These are phyloP conservation scores for Flaveria floridana DNA, from an alignment of 140 eudicot species.

Conservation along the genomic window DNA sequence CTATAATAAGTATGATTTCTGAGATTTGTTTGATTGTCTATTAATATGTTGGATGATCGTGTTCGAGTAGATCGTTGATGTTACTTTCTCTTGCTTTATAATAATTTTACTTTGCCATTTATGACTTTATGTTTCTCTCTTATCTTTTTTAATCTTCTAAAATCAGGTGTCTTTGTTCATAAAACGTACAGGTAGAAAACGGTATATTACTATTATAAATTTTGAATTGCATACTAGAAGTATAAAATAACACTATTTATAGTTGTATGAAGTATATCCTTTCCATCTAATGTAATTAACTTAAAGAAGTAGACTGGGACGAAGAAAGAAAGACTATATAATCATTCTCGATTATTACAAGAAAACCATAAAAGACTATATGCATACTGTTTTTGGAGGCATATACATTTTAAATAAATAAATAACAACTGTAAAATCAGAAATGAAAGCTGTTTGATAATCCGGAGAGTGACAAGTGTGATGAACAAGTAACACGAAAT, in stretches of 20 bases:
- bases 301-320: background rate
- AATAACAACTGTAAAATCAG: too few species aligned
- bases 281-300: background rate
- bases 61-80: background rate
- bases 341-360: background rate
- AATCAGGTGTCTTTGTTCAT: background rate
- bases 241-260: too few species aligned
- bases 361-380: background rate
- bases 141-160: background rate
- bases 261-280: too few species aligned
- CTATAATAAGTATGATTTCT: slow-evolving; percentile 2
- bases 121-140: background rate
- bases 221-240: too few species aligned
- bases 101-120: background rate
- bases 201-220: background rate
- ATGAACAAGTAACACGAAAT: background rate
- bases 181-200: background rate
- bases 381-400: background rate
- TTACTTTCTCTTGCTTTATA: slow-evolving; percentile 6
- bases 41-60: slow-evolving; percentile 15
- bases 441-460: too few species aligned
- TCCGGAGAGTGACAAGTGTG: too few species aligned
- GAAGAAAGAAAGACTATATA: background rate
- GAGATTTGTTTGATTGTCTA: slow-evolving; percentile 2
- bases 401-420: background rate